A percentile compares a stretch with the other conserved stretches of the same genome.
phyloP scores from a whole-genome alignment of 176 grass and related monocot species.

The Eleusine coracana region DNA sequence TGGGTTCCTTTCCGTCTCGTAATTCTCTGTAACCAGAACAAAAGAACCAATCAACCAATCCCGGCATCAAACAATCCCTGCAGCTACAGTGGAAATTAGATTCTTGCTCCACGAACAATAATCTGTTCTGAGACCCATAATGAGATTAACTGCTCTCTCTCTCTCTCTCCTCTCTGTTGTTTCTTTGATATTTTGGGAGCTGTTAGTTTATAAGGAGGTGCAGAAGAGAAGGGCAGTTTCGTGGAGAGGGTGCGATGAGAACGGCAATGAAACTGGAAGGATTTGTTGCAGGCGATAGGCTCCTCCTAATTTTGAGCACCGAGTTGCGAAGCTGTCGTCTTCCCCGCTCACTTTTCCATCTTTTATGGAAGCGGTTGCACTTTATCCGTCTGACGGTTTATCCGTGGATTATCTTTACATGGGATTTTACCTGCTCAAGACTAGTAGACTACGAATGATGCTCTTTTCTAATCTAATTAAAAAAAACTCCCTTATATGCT shows the following conservation, averaged over 20 bases:
- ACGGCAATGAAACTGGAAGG: constrained; percentile 45
- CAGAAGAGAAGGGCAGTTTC: constrained; percentile 42
- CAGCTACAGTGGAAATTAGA: constrained; percentile 5
- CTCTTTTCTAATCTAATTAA: too few species aligned
- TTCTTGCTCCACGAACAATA: constrained; percentile 38
- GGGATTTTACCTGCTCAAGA: background rate
- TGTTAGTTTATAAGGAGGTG: background rate
- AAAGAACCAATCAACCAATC: constrained; percentile 8
- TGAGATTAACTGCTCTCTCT: constrained; percentile 8
- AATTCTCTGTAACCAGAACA: background rate
- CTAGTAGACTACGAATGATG: background rate
- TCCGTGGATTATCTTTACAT: constrained; percentile 1
- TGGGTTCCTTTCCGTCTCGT: background rate
- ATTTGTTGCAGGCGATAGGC: constrained; percentile 45
- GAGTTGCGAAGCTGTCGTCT: constrained; percentile 42
- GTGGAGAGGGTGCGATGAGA: constrained; percentile 39
- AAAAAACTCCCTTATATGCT: too few species aligned
- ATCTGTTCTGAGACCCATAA: constrained; percentile 41
- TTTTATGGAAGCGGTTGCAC: constrained; percentile 33
- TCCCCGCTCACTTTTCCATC: constrained; percentile 29
- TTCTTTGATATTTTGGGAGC: background rate
- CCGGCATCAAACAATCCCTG: background rate
- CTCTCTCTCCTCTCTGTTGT: background rate
- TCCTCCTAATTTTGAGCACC: constrained; percentile 13
- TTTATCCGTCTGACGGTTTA: constrained; percentile 20